phyloP scores from a whole-genome alignment of 805 yeast species.

The Barnettozyma populi region DNA sequence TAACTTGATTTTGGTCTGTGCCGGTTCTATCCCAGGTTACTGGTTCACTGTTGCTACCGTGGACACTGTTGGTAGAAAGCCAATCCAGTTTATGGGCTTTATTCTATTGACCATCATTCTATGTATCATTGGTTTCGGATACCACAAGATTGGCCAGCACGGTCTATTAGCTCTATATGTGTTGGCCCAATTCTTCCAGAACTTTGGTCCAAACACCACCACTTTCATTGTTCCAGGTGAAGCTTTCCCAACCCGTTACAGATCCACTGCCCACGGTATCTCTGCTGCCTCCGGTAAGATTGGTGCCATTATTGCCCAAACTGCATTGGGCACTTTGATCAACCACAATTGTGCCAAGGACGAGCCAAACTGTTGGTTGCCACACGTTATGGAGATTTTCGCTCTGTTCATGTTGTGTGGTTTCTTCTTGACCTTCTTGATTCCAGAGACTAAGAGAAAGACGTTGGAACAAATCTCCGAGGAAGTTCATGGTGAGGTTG shows the following conservation, averaged over 20 bases:
- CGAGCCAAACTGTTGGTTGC: conserved; percentile 65
- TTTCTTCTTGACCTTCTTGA: conserved; percentile 52
- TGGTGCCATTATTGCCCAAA: conserved; percentile 91
- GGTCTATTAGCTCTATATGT: conserved; percentile 76
- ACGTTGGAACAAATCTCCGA: conserved; percentile 82
- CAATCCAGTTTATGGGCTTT: conserved; percentile 77
- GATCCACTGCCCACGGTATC: conserved; percentile 93
- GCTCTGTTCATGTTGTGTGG: conserved; percentile 90
- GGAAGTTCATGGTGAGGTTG: conserved; percentile 76
- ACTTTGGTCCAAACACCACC: conserved; percentile 91
- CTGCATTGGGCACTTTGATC: conserved; percentile 77
- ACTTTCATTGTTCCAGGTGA: conserved; percentile 92
- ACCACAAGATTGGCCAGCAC: conserved; percentile 58
- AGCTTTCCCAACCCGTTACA: conserved; percentile 88
- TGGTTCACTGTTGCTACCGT: conserved; percentile 80
- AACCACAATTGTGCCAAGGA: conserved; percentile 68
- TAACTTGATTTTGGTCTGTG: conserved; percentile 87
- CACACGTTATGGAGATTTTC: conserved; percentile 90
- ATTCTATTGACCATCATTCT: conserved; percentile 62
- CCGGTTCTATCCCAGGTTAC: conserved; percentile 93
- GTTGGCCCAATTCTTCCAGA: conserved; percentile 80
- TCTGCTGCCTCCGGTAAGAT: conserved; percentile 90
- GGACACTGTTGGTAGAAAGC: conserved; percentile 80
- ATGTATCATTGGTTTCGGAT: conserved; percentile 80
- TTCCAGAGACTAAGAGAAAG: conserved; percentile 90